Evolutionary conservation across 495 filamentous ascomycete genomes (phyloP).

Genomic region (Aspergillus mulundensis): DNA sequence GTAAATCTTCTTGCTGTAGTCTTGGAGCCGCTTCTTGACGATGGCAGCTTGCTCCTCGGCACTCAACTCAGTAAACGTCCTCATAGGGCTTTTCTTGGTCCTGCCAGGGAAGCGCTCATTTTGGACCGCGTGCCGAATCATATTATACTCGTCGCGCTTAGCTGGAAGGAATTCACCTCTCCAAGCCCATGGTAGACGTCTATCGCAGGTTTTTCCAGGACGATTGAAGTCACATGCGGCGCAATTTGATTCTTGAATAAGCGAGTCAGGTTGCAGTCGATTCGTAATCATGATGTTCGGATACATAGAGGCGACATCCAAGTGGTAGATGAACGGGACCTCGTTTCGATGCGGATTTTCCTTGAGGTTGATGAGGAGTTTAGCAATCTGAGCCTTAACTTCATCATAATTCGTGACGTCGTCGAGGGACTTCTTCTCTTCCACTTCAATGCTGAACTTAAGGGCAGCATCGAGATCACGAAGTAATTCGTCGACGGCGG

Average conservation of each 20-base stretch:
- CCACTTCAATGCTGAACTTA: slow-evolving; percentile 85
- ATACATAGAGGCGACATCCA: slow-evolving; percentile 99
- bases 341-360: slow-evolving; percentile 76
- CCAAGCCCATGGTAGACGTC: slow-evolving; percentile 95
- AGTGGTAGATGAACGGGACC: slow-evolving; percentile 89
- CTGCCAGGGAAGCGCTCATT: slow-evolving; percentile 87
- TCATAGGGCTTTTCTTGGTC: slow-evolving; percentile 60
- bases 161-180: slow-evolving; percentile 95
- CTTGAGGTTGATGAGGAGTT: slow-evolving; percentile 69
- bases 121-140: slow-evolving; percentile 90
- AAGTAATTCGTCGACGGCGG: slow-evolving; percentile 84
- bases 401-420: slow-evolving; percentile 93
- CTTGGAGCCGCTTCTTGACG: slow-evolving; percentile 81
- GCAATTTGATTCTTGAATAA: slow-evolving; percentile 94
- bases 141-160: slow-evolving; percentile 97
- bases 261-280: slow-evolving; percentile 92
- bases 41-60: slow-evolving; percentile 77
- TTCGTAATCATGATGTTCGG: slow-evolving; percentile 99
- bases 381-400: slow-evolving; percentile 76
- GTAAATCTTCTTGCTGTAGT: slow-evolving; percentile 98
- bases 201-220: slow-evolving; percentile 94
- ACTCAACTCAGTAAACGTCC: slow-evolving; percentile 76
- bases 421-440: slow-evolving; percentile 90
- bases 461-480: slow-evolving; percentile 85
- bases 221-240: slow-evolving; percentile 98